Percentiles rank a stretch among this genome's conserved stretches.
Evolutionary conservation across 176 grass and related monocot genomes (phyloP).

Genomic region (Raddia distichophylla): DNA sequence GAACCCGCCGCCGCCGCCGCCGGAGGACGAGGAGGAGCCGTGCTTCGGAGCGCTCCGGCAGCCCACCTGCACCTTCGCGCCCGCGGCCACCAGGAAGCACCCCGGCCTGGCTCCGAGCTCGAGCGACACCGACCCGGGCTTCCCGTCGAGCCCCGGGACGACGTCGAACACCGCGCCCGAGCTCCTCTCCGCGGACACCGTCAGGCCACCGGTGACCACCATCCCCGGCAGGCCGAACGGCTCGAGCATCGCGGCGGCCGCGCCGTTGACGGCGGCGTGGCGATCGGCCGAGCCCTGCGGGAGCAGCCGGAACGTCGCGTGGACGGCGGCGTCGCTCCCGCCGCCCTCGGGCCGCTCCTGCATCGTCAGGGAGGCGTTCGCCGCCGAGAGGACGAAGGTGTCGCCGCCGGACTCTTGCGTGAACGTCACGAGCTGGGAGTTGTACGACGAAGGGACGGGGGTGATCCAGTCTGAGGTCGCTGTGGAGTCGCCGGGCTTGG

Average conservation of each 20-base stretch:
- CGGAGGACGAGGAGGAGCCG: neutral
- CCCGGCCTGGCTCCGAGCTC: conserved; percentile 58
- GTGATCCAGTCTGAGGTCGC: conserved; percentile 70
- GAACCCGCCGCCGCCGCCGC: conserved; percentile 40
- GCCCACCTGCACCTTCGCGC: conserved; percentile 47
- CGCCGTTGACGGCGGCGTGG: neutral
- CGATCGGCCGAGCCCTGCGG: conserved; percentile 18
- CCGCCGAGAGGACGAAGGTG: conserved; percentile 58
- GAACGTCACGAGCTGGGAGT: conserved; percentile 68
- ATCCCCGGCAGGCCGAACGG: conserved; percentile 75
- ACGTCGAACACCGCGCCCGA: conserved; percentile 45
- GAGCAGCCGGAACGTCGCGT: conserved; percentile 66
- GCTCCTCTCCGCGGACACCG: conserved; percentile 35
- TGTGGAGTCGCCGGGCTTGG: conserved; percentile 45
- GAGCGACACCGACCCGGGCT: conserved; percentile 54
- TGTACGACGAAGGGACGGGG: conserved; percentile 58
- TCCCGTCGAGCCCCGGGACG: conserved; percentile 57
- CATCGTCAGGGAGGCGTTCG: conserved; percentile 72
- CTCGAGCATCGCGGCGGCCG: conserved; percentile 45
- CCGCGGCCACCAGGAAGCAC: conserved; percentile 61
- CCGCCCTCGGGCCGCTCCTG: conserved; percentile 53
- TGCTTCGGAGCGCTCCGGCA: conserved; percentile 34
- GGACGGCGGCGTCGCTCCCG: conserved; percentile 61
- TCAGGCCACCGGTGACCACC: conserved; percentile 58
- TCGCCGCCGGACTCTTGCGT: conserved; percentile 45